Base-by-base conservation (phyloP, 805 yeast genomes). In the Pichia nakasei region DNA sequence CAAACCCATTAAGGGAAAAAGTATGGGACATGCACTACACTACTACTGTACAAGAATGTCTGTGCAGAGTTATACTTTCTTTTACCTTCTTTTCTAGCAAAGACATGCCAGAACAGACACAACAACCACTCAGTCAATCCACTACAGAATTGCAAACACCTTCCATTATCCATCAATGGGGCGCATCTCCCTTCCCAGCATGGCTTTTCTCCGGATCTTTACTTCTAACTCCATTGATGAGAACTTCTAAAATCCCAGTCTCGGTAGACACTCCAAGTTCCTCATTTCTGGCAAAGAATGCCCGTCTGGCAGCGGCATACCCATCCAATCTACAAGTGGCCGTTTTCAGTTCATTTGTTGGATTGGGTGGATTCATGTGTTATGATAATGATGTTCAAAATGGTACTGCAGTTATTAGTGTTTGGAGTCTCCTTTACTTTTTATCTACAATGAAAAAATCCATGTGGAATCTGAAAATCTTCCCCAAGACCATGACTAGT, bases 331-430 rank as follows among this genome's bases (percentile, higher is more conserved):
- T 48, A 8, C 50, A 55, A 20, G 55, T 58, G 32, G 55, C 73
- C 22, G 54, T 79, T 11, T 84, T 84, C 58, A 83, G 86, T 5
- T 64, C 73, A 1, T 78, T 84, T 33, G 65, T 75, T 45, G 78
- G 78, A 1, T 59, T 82, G 18, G 91, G 91, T 22, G 79, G 85
- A 3, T 82, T 76, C 67, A 82, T 88, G 68, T 73, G 82, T 35
- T 69, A 70, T 50, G 96, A 88, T 57, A 81, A 85, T 15, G 96
- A 87, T 55, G 63, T 77, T 19, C 72, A 73, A 38, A 80, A 84
- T 61, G 96, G 95, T 3, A 72, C 91, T 1, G 96, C 95, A 0
- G 82, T 88, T 55, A 67, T 74, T 7, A 69, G 76, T 53, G 94
- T 93, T 2, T 89, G 96, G 96, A 76, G 85, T 8, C 60, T 83